Evolutionary conservation across 768 basidiomycete genomes (phyloP), one percentile per base, ranked within the genome.

Genomic region (Lentinula boryana): DNA sequence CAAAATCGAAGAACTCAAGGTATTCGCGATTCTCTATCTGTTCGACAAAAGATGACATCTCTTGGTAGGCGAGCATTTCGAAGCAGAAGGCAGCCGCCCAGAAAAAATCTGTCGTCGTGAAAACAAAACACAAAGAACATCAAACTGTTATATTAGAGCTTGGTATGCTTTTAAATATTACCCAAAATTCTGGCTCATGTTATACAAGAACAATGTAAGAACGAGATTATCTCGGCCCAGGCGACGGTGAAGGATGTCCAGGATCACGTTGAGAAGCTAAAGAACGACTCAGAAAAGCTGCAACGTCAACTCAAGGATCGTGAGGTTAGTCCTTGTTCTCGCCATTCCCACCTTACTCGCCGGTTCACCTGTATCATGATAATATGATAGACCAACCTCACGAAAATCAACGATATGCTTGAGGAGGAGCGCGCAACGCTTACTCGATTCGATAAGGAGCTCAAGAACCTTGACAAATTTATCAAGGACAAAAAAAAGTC

Each of bases 1-100:
- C 51, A 98, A 98, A 75, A 90, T 93, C 58, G 89, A 88, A 16
- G 91, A 98, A 70, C 83, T 98, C 64, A 97, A 95, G 79, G 95
- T 91, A 60, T 50, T 76, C 32, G 16, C 50, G 18, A 44, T 35
- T 38, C 44, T 59, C 40, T 16, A 51, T 10, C 40, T 40, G 6
- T 1, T 43, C 41, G 16, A 27, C 4, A 33, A 58, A 23, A 33
- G 0, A 18, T 62, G 13, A 46, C 43, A 13, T 56, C 59, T 50
- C 27, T 5, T n/a, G 5, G 1, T 67, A 94, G 94, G 83, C 80
- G 8, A 83, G 85, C 64, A 93, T 98, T 63, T 78, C 80, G 18
- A 88, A 85, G 68, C 89, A 93, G 73, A 97, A 95, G 74, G 78
- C 83, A 5, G 84, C 83, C 0, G 74, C 95, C 13, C 88, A 91